Evolutionary conservation across 116 monocot genomes (phyloP).

Genomic region (Dioscorea cayenensis): DNA sequence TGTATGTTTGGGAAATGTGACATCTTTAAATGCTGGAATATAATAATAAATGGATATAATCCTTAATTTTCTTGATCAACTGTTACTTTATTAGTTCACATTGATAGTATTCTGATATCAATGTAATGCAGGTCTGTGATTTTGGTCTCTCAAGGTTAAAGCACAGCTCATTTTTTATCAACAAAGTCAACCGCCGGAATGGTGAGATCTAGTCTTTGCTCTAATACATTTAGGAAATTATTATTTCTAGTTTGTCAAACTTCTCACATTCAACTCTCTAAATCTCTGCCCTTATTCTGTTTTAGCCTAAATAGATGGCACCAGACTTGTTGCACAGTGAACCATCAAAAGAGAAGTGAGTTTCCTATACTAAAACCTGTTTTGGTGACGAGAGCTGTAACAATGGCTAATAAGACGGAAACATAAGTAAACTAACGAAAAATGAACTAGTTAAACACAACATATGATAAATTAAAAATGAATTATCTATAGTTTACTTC

Average conservation of each 20-base stretch:
- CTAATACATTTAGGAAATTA: not conserved
- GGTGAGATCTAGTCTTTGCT: slow-evolving; percentile 33
- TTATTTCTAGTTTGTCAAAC: not conserved
- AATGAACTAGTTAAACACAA: no score
- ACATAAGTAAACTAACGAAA: no score
- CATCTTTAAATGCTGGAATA: no score
- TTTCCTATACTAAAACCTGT: not conserved
- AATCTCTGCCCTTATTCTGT: slow-evolving; percentile 8
- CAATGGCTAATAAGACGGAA: not conserved
- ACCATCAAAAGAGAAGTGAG: slow-evolving; percentile 97
- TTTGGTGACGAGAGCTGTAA: no score
- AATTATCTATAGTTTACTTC: no score
- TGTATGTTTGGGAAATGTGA: no score
- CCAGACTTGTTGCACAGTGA: slow-evolving; percentile 97
- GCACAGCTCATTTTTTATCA: slow-evolving; percentile 87
- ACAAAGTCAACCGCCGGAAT: slow-evolving; percentile 97
- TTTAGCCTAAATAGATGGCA: slow-evolving; percentile 99
- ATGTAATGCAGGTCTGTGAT: slow-evolving; percentile 79
- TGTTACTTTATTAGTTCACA: no score
- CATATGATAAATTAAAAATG: no score
- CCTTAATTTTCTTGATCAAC: no score
- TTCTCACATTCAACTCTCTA: slow-evolving; percentile 3
- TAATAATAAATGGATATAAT: no score
- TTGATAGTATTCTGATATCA: not conserved
- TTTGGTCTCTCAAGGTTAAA: slow-evolving; percentile 99